Evolutionary conservation across 2,329 filamentous ascomycete genomes (phyloP).

Genomic region (Aspergillus glaucus): DNA sequence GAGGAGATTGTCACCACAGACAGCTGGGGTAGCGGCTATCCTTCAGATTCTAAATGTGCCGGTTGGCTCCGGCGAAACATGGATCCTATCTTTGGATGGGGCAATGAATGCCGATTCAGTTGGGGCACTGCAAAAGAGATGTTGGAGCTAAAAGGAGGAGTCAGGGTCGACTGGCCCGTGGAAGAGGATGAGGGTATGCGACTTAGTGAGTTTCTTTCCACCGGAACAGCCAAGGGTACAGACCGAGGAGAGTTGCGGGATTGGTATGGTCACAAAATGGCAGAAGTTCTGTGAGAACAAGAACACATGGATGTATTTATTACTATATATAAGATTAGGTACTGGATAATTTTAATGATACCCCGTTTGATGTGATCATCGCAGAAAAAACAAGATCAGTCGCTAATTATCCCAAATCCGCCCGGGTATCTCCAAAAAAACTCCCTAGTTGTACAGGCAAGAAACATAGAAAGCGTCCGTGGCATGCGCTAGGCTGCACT

Average conservation of each 20-base stretch:
- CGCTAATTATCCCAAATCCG: neutral
- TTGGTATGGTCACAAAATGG: slow-evolving; percentile 72
- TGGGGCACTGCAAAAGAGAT: slow-evolving; percentile 95
- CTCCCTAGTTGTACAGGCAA: neutral
- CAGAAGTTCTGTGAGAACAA: slow-evolving; percentile 60
- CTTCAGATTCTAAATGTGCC: slow-evolving; percentile 74
- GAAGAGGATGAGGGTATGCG: slow-evolving; percentile 64
- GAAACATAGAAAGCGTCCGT: slow-evolving; percentile 2
- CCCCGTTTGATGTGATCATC: slow-evolving; percentile 4
- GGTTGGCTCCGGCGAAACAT: slow-evolving; percentile 79
- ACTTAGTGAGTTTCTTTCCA: slow-evolving; percentile 69
- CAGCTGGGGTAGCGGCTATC: slow-evolving; percentile 88
- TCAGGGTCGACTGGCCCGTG: slow-evolving; percentile 77
- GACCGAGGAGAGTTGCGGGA: slow-evolving; percentile 64
- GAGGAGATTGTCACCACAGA: slow-evolving; percentile 29
- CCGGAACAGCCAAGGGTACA: slow-evolving; percentile 36
- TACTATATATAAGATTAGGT: slow-evolving; percentile 13
- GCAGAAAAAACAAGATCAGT: slow-evolving; percentile 1
- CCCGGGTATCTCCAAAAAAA: slow-evolving; percentile 2
- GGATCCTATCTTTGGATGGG: slow-evolving; percentile 94
- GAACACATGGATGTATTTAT: slow-evolving; percentile 6
- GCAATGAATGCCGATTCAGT: slow-evolving; percentile 83
- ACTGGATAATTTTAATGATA: slow-evolving; percentile 21
- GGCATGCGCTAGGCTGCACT: neutral
- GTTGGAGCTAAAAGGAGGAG: slow-evolving; percentile 67